Evolutionary conservation across 257 asterid genomes (phyloP).

Genomic region (Plantago elongata): DNA sequence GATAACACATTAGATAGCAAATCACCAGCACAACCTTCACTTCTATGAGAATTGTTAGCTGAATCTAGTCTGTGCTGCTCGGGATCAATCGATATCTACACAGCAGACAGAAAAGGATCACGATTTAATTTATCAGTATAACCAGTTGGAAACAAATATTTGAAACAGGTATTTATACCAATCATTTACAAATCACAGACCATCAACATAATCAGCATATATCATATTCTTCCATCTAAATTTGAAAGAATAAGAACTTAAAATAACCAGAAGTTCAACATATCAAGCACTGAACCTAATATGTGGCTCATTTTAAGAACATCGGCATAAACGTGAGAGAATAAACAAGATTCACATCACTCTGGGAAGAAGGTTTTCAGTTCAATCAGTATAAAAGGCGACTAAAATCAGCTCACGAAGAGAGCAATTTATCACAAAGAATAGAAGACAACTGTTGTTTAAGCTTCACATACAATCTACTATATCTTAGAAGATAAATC

Average conservation of each 20-base stretch:
- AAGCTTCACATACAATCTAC: neutral
- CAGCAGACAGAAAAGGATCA: conserved; percentile 6
- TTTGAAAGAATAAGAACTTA: neutral
- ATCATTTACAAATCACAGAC: no score
- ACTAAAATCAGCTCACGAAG: neutral
- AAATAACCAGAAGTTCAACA: neutral
- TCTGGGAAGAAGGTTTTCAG: no score
- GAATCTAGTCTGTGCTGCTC: conserved; percentile 31
- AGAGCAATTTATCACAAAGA: neutral
- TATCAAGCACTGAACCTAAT: neutral
- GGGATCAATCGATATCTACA: conserved; percentile 45
- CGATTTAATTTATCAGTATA: no score
- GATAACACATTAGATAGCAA: conserved; percentile 2
- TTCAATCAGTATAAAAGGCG: no score
- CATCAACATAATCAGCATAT: neutral
- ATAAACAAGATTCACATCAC: neutral
- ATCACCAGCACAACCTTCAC: conserved; percentile 50
- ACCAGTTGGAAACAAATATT: neutral
- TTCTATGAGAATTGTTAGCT: conserved; percentile 26
- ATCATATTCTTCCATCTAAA: neutral
- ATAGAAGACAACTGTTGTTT: neutral
- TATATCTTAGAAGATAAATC: neutral
- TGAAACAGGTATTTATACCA: neutral
- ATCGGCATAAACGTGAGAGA: neutral
- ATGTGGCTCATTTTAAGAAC: neutral